Evolutionary conservation across 2,329 filamentous ascomycete species (phyloP).

Genomic region (Bipolaris victoriae): DNA sequence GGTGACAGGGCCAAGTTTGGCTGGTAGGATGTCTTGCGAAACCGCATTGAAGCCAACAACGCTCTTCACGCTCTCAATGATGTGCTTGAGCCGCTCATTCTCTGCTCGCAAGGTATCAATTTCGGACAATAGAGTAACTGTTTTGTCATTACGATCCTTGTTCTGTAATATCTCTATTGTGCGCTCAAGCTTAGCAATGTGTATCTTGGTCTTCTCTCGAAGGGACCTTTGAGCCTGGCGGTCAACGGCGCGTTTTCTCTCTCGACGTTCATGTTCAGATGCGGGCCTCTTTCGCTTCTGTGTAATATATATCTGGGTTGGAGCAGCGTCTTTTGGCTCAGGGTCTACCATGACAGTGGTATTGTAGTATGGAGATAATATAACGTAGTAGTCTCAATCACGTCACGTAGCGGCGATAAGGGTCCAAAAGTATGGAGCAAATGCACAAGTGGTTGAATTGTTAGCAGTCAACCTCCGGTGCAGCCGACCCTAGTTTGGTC

Average conservation of each 20-base stretch:
- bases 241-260: constrained; percentile 46
- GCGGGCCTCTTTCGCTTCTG: constrained; percentile 45
- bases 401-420: not conserved
- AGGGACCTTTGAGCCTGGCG: constrained; percentile 46
- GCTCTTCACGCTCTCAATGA: constrained; percentile 45
- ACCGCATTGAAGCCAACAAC: constrained; percentile 36
- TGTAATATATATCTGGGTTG: constrained; percentile 27
- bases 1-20: constrained; percentile 10
- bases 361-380: constrained; percentile 11
- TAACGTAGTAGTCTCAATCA: not conserved
- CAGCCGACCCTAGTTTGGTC: too few relatives aligned
- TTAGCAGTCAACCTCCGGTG: too few relatives aligned
- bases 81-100: constrained; percentile 42
- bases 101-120: constrained; percentile 41
- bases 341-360: constrained; percentile 3
- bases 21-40: constrained; percentile 15
- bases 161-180: constrained; percentile 45
- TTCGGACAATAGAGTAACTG: constrained; percentile 39
- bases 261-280: constrained; percentile 44
- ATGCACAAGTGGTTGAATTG: too few relatives aligned
- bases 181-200: constrained; percentile 47
- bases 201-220: constrained; percentile 47
- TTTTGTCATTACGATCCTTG: constrained; percentile 43
- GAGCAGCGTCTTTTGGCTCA: constrained; percentile 35
- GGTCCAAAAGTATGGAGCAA: too few relatives aligned